Evolutionary conservation across 106 monocot species (phyloP).

Genomic region (Amphibolis antarctica): DNA sequence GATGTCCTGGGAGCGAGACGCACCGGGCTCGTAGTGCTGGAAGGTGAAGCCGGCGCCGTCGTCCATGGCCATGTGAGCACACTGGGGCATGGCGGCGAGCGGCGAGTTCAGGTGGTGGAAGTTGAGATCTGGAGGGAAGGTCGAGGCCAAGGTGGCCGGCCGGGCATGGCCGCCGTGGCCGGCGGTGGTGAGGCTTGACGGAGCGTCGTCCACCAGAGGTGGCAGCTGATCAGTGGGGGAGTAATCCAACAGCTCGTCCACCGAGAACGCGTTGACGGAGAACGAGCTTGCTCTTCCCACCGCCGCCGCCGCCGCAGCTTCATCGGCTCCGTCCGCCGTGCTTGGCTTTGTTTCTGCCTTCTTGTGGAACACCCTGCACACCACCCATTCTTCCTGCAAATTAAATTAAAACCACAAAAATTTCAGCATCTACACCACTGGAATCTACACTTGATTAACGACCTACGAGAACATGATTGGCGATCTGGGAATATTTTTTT

Average conservation of each 20-base stretch:
- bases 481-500: too few species aligned
- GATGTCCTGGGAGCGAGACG: too few species aligned
- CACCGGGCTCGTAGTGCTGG: too few species aligned
- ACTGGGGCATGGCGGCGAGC: too few species aligned
- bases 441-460: too few species aligned
- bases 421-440: not conserved
- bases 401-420: not conserved
- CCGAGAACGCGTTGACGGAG: not conserved
- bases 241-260: not conserved
- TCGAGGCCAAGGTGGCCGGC: too few species aligned
- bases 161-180: not conserved
- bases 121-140: too few species aligned
- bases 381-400: conserved; percentile 7
- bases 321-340: not conserved
- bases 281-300: not conserved
- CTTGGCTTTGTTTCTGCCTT: conserved; percentile 1
- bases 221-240: not conserved
- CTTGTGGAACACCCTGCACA: conserved; percentile 5
- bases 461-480: too few species aligned
- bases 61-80: too few species aligned
- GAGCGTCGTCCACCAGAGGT: not conserved
- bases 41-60: too few species aligned
- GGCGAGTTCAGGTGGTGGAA: too few species aligned
- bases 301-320: not conserved
- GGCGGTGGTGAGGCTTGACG: too few species aligned